Evolutionary conservation across 306 rosid genomes (phyloP).

Genomic region (Corylus americana): DNA sequence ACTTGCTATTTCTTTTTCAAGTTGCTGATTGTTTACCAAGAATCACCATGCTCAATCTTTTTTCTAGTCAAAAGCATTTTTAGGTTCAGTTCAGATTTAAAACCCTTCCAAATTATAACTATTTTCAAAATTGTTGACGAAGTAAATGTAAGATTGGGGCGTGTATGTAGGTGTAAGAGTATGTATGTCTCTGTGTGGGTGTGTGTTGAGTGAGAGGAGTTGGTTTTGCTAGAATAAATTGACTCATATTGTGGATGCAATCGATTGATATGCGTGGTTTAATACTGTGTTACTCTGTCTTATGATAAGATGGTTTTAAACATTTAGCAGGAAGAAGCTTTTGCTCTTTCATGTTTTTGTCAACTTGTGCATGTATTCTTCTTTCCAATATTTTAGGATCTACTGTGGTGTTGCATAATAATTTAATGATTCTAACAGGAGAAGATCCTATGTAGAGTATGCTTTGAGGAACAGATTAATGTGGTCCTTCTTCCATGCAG

Average conservation of each 20-base stretch:
- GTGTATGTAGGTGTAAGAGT: not conserved
- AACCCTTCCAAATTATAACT: not conserved
- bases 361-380: conserved; percentile 3
- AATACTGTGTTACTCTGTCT: conserved; percentile 5
- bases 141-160: not conserved
- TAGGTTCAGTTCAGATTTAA: conserved; percentile 1
- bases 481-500: conserved; percentile 84
- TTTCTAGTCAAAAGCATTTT: not conserved
- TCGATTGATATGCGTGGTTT: conserved; percentile 5
- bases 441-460: conserved; percentile 83
- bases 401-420: conserved; percentile 14
- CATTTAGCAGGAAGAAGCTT: conserved; percentile 11
- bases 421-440: conserved; percentile 53
- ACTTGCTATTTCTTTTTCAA: not conserved
- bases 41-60: not conserved
- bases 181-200: not conserved
- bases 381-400: conserved; percentile 6
- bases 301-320: not conserved
- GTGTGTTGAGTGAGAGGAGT: not conserved
- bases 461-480: conserved; percentile 82
- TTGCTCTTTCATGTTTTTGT: conserved; percentile 3
- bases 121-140: not conserved
- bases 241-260: not conserved
- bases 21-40: not conserved
- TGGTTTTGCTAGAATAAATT: not conserved